These are phyloP conservation scores for Epichloe brachyelytri DNA, from an alignment of 2,329 filamentous ascomycete genomes.

Conservation along the genomic window DNA sequence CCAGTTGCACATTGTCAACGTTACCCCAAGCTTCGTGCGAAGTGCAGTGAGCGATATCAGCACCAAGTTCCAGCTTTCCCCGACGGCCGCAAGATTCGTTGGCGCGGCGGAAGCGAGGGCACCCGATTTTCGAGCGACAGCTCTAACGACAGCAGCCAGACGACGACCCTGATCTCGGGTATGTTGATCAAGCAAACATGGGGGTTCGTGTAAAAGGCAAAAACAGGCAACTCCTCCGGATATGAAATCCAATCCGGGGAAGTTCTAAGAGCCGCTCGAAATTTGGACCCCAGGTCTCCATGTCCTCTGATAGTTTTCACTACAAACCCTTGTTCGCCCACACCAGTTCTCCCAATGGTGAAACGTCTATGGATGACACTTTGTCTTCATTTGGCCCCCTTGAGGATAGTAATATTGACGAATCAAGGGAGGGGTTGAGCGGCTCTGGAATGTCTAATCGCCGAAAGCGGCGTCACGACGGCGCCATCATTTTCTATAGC, in stretches of 20 bases:
- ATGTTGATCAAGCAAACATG: slow-evolving; percentile 30
- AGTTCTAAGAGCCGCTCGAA: slow-evolving; percentile 27
- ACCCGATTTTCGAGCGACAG: slow-evolving; percentile 56
- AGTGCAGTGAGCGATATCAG: slow-evolving; percentile 58
- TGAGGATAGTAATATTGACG: slow-evolving; percentile 36
- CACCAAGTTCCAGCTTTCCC: slow-evolving; percentile 64
- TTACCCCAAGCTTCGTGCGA: slow-evolving; percentile 65
- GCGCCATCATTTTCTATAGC: slow-evolving; percentile 73
- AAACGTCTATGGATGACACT: slow-evolving; percentile 35
- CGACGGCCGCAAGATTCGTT: slow-evolving; percentile 68
- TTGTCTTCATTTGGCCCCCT: slow-evolving; percentile 33
- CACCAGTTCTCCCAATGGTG: slow-evolving; percentile 32
- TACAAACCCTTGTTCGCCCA: slow-evolving; percentile 52
- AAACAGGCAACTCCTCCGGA: slow-evolving; percentile 24
- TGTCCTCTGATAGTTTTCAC: slow-evolving; percentile 39
- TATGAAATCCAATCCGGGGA: slow-evolving; percentile 21
- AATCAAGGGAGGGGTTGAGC: slow-evolving; percentile 33
- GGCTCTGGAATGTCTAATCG: slow-evolving; percentile 34
- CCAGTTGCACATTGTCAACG: slow-evolving; percentile 74
- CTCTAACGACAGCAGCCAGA: slow-evolving; percentile 34
- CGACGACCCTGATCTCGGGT: slow-evolving; percentile 35
- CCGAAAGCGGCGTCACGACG: slow-evolving; percentile 47
- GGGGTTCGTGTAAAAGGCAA: slow-evolving; percentile 30
- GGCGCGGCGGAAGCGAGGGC: slow-evolving; percentile 56
- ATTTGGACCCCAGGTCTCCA: slow-evolving; percentile 23